Conservation (phyloP, 177 flowering plant genomes). For the Vitis hybrid region DNA sequence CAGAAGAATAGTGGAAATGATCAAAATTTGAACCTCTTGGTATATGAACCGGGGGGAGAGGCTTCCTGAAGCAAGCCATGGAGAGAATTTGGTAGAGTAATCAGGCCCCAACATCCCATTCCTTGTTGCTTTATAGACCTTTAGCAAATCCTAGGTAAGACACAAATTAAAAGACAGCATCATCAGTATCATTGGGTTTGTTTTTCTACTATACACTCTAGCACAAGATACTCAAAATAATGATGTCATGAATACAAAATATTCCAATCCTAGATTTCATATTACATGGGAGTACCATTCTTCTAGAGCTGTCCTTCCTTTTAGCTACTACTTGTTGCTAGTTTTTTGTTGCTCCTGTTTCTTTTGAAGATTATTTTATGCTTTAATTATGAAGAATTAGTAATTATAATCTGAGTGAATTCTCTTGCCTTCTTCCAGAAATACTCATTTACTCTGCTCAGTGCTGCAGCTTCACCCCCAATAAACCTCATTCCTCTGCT, state of each 20-base stretch:
- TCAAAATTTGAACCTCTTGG: conserved; percentile 58
- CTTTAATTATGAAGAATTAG: neutral
- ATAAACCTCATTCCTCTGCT: conserved; percentile 64
- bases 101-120: conserved; percentile 95
- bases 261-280: too few species aligned
- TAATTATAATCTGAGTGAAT: neutral
- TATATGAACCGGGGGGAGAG: conserved; percentile 78
- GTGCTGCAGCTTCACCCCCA: conserved; percentile 92
- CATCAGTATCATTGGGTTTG: neutral
- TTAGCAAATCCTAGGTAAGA: conserved; percentile 57
- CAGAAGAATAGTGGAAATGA: neutral
- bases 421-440: conserved; percentile 84
- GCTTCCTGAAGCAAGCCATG: conserved; percentile 95
- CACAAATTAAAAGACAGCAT: neutral
- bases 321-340: too few species aligned
- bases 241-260: too few species aligned
- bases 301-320: too few species aligned
- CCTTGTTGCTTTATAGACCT: conserved; percentile 74
- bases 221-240: neutral
- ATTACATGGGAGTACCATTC: too few species aligned
- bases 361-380: too few species aligned
- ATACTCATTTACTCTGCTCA: conserved; percentile 80
- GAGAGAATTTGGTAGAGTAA: conserved; percentile 95
- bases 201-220: neutral
- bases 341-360: too few species aligned